These are phyloP conservation scores for Rhynchosporium secalis DNA, from an alignment of 2,329 filamentous ascomycete species.

Conservation along the genomic window DNA sequence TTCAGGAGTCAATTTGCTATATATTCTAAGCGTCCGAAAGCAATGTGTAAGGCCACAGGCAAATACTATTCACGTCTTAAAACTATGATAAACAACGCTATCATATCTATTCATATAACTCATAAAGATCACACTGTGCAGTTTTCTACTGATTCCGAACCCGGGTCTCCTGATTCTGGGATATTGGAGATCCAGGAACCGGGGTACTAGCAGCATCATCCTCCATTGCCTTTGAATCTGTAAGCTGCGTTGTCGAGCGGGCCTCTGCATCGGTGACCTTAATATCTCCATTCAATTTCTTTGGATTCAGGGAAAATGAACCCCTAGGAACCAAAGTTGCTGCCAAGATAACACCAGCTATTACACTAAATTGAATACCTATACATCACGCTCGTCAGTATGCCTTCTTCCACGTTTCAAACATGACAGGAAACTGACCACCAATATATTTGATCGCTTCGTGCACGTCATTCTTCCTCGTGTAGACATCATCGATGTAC, in stretches of 20 bases:
- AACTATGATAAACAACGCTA: no score
- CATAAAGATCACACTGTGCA: background rate
- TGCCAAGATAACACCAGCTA: background rate
- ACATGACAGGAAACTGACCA: background rate
- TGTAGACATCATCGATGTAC: constrained; percentile 1
- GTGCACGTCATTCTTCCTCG: background rate
- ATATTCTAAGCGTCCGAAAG: no score
- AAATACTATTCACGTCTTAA: no score
- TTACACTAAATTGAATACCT: constrained; percentile 1
- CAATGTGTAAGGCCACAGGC: no score
- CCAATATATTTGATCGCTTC: constrained; percentile 4
- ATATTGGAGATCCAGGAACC: background rate
- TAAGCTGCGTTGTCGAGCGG: no score
- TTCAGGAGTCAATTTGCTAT: no score
- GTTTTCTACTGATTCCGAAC: background rate
- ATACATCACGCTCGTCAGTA: background rate
- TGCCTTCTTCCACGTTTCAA: background rate
- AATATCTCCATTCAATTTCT: background rate
- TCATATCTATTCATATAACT: no score
- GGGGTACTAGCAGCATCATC: background rate
- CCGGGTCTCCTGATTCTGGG: background rate
- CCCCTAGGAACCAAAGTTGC: constrained; percentile 6
- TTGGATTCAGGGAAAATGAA: background rate
- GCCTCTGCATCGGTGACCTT: background rate
- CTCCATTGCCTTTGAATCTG: background rate